Evolutionary conservation across 2,329 filamentous ascomycete genomes (phyloP).

Genomic region (Aureobasidium sp.): DNA sequence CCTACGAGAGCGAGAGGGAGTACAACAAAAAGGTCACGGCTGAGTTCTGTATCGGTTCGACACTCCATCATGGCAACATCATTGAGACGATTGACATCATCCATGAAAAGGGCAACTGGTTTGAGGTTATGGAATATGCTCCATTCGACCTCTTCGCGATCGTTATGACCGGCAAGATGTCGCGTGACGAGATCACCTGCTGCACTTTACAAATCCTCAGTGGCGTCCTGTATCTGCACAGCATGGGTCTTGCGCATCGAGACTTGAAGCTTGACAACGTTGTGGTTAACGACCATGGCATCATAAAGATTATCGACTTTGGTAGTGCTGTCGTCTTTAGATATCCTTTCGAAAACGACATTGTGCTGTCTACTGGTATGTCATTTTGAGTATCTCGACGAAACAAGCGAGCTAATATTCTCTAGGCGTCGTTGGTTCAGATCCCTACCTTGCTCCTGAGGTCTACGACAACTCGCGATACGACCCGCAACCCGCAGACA

Average conservation of each 20-base stretch:
- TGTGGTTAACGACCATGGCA: conserved; percentile 88
- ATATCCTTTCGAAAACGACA: conserved; percentile 90
- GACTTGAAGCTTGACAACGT: conserved; percentile 97
- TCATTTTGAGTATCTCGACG: conserved; percentile 8
- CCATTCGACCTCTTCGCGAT: conserved; percentile 94
- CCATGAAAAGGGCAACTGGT: conserved; percentile 90
- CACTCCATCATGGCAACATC: conserved; percentile 93
- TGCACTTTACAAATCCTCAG: conserved; percentile 90
- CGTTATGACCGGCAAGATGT: conserved; percentile 98
- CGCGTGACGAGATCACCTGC: conserved; percentile 80
- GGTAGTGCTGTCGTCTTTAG: conserved; percentile 94
- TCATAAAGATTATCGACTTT: conserved; percentile 99
- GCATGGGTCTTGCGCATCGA: conserved; percentile 87
- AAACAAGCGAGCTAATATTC: conserved; percentile 18
- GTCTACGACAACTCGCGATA: conserved; percentile 93
- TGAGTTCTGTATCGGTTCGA: conserved; percentile 96
- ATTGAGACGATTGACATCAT: conserved; percentile 97
- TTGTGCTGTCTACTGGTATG: conserved; percentile 73
- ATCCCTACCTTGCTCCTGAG: conserved; percentile 93
- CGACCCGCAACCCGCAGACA: conserved; percentile 86
- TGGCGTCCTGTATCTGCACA: conserved; percentile 88
- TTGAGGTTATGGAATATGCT: conserved; percentile 98
- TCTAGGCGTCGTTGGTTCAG: conserved; percentile 70
- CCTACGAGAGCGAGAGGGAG: conserved; percentile 88
- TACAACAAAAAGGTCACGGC: conserved; percentile 98